Evolutionary conservation across 192 early-diverging fungal species (phyloP), one percentile per base, ranked within the genome.

Genomic region (Umbelopsis vinacea): DNA sequence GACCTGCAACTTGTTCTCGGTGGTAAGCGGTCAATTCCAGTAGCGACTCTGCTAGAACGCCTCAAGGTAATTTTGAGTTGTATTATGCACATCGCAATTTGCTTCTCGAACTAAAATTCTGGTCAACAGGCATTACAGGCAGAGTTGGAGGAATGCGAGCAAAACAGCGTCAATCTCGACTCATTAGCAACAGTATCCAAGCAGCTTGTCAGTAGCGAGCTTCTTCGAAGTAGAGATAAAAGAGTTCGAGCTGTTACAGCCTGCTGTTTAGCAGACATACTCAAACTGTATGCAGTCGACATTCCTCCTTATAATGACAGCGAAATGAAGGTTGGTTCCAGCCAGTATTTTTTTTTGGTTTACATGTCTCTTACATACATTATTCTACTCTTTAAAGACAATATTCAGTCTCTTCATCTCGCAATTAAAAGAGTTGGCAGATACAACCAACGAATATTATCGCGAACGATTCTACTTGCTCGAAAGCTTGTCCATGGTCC

Each of bases 251-350:
- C 89, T 23, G 88, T 89, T 23, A 84, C 86, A 0, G 89, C 94
- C 4, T 95, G 94, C 78, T 98, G 96, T 78, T 83, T 97, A 45
- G 93, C 95, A 1, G 97, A 99, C 72, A 82, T 98, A 0, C 86
- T 99, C 43, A 86, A 96, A 22, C 82, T 99, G 11, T 96, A 92
- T 78, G 97, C 97, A 15, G 96, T 96, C 11, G 94, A 97, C 67
- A 92, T 94, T 6, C 97, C 97, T 11, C 96, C 96, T 3, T 98
- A 97, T 80, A 86, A 70, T 50, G 87, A 91, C 55, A 77, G 76
- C 6, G 89, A 96, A 69, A 85, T 99, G 17, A 88, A 84, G 81
- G 89, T 92, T 78, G n/a, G 26, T n/a, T 4, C 8, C 0, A 23
- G 6, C 26, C 17, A 37, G 19, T 54, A 3, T 46, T 33, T 21